Conservation (phyloP, 2,329 filamentous ascomycete genomes). For the Aureobasidium subglaciale region DNA sequence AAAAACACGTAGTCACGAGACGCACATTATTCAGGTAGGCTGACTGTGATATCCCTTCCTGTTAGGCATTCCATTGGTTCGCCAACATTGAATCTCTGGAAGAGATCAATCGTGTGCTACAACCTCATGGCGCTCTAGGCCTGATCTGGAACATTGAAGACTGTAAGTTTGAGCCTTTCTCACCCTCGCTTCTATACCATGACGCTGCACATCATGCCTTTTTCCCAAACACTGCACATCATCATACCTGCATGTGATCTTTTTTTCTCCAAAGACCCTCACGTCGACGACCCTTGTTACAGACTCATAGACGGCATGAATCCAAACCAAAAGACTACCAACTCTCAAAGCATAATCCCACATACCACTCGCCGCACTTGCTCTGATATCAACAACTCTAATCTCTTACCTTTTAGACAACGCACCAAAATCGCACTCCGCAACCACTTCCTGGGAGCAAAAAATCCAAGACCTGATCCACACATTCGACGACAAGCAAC, state of each 20-base stretch:
- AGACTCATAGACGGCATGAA: too few relatives aligned
- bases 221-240: background rate
- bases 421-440: conserved; percentile 49
- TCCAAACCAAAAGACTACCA: conserved; percentile 53
- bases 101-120: conserved; percentile 61
- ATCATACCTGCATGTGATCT: conserved; percentile 14
- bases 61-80: conserved; percentile 51
- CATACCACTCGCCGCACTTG: background rate
- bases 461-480: conserved; percentile 54
- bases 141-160: conserved; percentile 71
- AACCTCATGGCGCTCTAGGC: conserved; percentile 53
- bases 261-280: conserved; percentile 18
- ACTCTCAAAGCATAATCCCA: background rate
- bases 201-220: background rate
- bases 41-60: conserved; percentile 12
- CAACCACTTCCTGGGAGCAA: conserved; percentile 55
- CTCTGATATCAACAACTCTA: background rate
- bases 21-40: conserved; percentile 11
- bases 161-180: conserved; percentile 42
- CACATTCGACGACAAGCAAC: conserved; percentile 50
- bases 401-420: conserved; percentile 44
- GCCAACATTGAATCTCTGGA: conserved; percentile 54
- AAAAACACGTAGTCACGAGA: background rate
- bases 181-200: background rate
- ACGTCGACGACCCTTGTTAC: background rate